Percentiles rank a stretch among this genome's conserved stretches.
Conservation (phyloP, 768 basidiomycete species). For the Porphyrellus cyaneotinctus region DNA sequence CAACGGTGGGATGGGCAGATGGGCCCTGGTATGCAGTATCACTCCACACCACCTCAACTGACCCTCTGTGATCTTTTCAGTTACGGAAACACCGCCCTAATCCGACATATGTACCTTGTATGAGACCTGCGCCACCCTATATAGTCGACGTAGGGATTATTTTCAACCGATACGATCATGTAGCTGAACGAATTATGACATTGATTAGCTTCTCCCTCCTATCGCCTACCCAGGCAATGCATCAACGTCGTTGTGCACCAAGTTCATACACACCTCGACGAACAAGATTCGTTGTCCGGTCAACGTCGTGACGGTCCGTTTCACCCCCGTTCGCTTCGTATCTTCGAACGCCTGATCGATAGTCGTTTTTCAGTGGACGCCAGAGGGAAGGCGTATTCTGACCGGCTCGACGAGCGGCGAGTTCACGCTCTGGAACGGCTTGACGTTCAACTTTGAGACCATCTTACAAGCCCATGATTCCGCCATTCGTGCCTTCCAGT, state of each 20-base stretch:
- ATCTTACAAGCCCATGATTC: slow-evolving; percentile 99
- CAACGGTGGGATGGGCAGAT: slow-evolving; percentile 81
- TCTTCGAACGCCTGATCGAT: neutral
- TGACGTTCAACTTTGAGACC: slow-evolving; percentile 99
- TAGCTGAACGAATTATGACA: slow-evolving; percentile 26
- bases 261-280: slow-evolving; percentile 96
- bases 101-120: slow-evolving; percentile 65
- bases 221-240: slow-evolving; percentile 89
- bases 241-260: slow-evolving; percentile 92
- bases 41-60: neutral
- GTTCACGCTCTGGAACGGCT: slow-evolving; percentile 98
- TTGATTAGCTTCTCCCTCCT: slow-evolving; percentile 80
- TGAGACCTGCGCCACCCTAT: slow-evolving; percentile 84
- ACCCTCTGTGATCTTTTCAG: slow-evolving; percentile 34
- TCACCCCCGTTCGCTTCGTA: neutral
- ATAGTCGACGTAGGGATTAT: slow-evolving; percentile 73
- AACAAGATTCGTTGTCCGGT: slow-evolving; percentile 99
- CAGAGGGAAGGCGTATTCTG: slow-evolving; percentile 87
- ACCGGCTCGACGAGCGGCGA: slow-evolving; percentile 97
- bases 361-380: slow-evolving; percentile 74
- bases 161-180: slow-evolving; percentile 9
- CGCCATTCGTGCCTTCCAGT: slow-evolving; percentile 84
- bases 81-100: slow-evolving; percentile 75
- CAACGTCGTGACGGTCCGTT: slow-evolving; percentile 85
- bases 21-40: slow-evolving; percentile 64